Conservation (phyloP, 306 rosid species). For the Medicago truncatula region DNA sequence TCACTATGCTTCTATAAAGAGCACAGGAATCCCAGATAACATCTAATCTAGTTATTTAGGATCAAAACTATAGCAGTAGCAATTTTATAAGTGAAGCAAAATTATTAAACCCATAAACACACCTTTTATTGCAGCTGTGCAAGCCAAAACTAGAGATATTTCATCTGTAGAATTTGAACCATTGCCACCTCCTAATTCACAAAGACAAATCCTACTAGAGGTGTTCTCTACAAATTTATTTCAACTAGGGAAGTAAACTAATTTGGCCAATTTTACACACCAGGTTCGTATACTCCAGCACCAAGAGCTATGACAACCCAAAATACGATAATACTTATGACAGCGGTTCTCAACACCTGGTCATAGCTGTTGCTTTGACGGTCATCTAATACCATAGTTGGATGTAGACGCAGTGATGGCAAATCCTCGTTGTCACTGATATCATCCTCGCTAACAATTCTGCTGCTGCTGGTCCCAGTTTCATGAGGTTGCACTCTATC, state of each 20-base stretch:
- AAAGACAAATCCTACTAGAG: slow-evolving; percentile 27
- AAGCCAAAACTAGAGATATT: slow-evolving; percentile 37
- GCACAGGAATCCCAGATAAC: neutral
- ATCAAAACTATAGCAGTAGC: slow-evolving; percentile 14
- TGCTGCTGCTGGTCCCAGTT: slow-evolving; percentile 47
- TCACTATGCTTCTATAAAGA: neutral
- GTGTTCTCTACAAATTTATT: slow-evolving; percentile 29
- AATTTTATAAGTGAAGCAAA: neutral
- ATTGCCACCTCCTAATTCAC: slow-evolving; percentile 28
- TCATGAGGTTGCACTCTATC: slow-evolving; percentile 41
- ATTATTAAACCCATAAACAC: neutral
- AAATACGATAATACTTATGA: slow-evolving; percentile 63
- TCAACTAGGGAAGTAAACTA: slow-evolving; percentile 33
- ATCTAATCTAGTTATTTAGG: neutral
- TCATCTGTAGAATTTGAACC: slow-evolving; percentile 34
- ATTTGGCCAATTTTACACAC: slow-evolving; percentile 37
- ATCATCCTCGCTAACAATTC: slow-evolving; percentile 38
- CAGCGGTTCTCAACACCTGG: slow-evolving; percentile 67
- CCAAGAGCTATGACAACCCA: slow-evolving; percentile 73
- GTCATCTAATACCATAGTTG: slow-evolving; percentile 49
- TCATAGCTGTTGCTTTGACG: slow-evolving; percentile 49
- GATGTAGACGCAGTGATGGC: slow-evolving; percentile 33
- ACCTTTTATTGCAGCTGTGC: slow-evolving; percentile 20
- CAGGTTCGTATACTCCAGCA: slow-evolving; percentile 59
- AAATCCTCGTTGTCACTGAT: slow-evolving; percentile 43